Base-by-base conservation (phyloP, 345 rosid species). In the Laguncularia racemosa region DNA sequence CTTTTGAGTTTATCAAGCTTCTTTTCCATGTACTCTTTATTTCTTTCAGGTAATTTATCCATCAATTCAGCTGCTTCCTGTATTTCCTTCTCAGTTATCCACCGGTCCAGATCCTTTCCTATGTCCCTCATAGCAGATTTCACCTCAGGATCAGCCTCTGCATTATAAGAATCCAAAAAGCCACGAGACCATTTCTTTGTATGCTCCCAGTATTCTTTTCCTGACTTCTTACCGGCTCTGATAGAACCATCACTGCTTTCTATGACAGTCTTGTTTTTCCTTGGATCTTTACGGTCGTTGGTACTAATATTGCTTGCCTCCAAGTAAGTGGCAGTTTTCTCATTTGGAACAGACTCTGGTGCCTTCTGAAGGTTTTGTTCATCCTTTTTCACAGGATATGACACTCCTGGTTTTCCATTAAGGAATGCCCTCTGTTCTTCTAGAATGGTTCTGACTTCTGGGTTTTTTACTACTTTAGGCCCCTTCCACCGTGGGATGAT, bases 151-250 rank as follows among this genome's bases (percentile, higher is more conserved):
- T 91, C 91, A 53, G 75, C 67, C 78, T 88, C 97, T 43, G 89
- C 85, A 66, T 80, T 91, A 64, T 82, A 91, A 61, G 85, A 60
- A 61, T 91, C 96, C 53, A 83, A 57, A 67, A 88, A 91, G 52
- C 84, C 97, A 19, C 79, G 86, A 20, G 97, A 80, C 91, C 95
- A 85, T 79, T 88, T 91, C 84, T 85, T 91, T 2, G 97, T 88
- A 78, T 91, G 95, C 56, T 82, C 78, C 97, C 95, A 88, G 64
- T 53, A 91, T 74, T 91, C 97, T 72, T 84, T 91, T 20, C 95
- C 97, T 40, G 79, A 71, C 62, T 79, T 91, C 63, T 85, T 83
- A 19, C 97, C 97, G 43, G 91, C 68, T 78, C 61, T 88, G 54
- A 82, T 45, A 50, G 97, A 85, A 53, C 97, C 96, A 51, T 91